Conservation (phyloP, 1,284 basidiomycete species). For the Thecaphora thlaspeos region DNA sequence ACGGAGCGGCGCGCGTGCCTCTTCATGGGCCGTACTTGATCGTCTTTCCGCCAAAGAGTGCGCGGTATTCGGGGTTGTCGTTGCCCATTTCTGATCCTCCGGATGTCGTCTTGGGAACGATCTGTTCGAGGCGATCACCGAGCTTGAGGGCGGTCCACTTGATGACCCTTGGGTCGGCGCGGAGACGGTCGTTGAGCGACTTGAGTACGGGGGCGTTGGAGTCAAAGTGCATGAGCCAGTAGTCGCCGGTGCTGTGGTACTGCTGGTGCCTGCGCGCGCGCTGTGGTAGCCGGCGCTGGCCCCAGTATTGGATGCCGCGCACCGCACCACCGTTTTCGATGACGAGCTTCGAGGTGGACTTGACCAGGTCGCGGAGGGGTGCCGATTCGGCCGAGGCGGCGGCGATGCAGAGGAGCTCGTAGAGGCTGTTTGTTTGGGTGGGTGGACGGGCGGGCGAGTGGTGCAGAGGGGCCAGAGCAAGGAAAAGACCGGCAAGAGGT, state of each 20-base stretch:
- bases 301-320: slow-evolving; percentile 73
- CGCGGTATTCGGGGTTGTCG: slow-evolving; percentile 30
- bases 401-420: slow-evolving; percentile 56
- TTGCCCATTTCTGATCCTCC: slow-evolving; percentile 30
- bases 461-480: no score
- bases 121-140: slow-evolving; percentile 65
- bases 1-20: no score
- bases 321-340: slow-evolving; percentile 78
- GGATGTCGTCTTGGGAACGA: slow-evolving; percentile 44
- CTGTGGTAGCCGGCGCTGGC: slow-evolving; percentile 72
- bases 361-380: slow-evolving; percentile 74
- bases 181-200: slow-evolving; percentile 68
- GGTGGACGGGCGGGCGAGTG: no score
- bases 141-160: slow-evolving; percentile 79
- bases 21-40: slow-evolving; percentile 14
- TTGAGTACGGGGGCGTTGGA: slow-evolving; percentile 71
- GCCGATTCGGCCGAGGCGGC: slow-evolving; percentile 51
- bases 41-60: slow-evolving; percentile 37
- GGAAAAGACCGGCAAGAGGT: no score
- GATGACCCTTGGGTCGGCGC: slow-evolving; percentile 75
- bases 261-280: slow-evolving; percentile 71
- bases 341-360: slow-evolving; percentile 71
- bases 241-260: slow-evolving; percentile 71
- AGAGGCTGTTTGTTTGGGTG: no score
- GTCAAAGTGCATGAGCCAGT: slow-evolving; percentile 87